Base-by-base conservation (phyloP, 371 early-diverging fungal genomes). In the Mortierella sp. region DNA sequence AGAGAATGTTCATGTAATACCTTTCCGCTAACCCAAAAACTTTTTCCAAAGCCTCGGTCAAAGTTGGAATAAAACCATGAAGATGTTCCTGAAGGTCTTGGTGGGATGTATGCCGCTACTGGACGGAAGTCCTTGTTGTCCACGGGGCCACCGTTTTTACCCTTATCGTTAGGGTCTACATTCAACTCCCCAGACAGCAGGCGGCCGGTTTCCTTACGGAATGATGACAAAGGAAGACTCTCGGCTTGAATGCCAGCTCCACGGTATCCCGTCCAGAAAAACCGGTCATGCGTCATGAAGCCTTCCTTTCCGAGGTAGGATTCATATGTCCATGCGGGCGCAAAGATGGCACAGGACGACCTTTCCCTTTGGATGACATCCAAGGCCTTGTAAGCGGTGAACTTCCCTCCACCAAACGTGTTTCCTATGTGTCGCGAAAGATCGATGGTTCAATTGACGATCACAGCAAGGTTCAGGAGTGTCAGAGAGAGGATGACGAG, bases 341-440 rank as follows among this genome's bases (percentile, higher is more conserved):
- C 90, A 73, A 89, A 90, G 17, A 90, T 27, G 27, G 87, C 89
- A 9, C 81, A 79, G 2, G 86, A 87, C 8, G 86, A 78, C 1
- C 63, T 57, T 1, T 81, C 82, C 13, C 55, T 43, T 6, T 71
- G 69, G 19, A 87, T 85, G 16, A 74, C 67, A 45, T 84, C 63
- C 3, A 87, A 60, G 0, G 85, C 88, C 66, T 79, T 54, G 53
- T 40, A 85, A 0, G 78, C 67, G 19, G 83, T 79, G 48, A 83
- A 88, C 2, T 83, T 83, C 14, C 90, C 90, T 1, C 86, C 90
- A 28, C 88, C 90, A 64, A 79, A 88, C 1, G 86, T 88, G 44
- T 76, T 66, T 28, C 70, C 70, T 69, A 58, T 41, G 27, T 7
- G 12, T 4, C 34, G 10, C 34, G 34, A n/a, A n/a, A n/a, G n/a